Percentiles rank a stretch among this genome's conserved stretches.
Conservation (phyloP, 129 eudicot species). For the Pseudognaphalium luteoalbum region DNA sequence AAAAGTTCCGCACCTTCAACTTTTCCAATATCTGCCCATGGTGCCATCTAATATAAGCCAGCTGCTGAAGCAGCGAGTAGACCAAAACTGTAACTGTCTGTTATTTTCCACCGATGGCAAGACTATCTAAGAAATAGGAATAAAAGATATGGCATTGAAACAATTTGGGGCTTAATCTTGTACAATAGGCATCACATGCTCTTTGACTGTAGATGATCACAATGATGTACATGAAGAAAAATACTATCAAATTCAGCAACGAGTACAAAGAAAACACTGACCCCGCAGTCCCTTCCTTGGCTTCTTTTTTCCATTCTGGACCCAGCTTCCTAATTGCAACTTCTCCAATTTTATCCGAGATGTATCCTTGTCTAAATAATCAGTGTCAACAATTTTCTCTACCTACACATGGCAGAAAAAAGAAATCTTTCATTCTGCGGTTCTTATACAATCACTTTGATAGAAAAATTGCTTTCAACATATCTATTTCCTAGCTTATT, state of each 20-base stretch:
- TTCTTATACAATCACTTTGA: conserved; percentile 5
- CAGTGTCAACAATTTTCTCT: conserved; percentile 33
- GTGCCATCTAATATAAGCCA: neutral
- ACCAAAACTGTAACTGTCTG: neutral
- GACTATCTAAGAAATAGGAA: conserved; percentile 5
- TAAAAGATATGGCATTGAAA: conserved; percentile 4
- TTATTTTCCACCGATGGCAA: conserved; percentile 3
- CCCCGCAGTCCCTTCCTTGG: conserved; percentile 43
- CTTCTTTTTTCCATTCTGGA: conserved; percentile 32
- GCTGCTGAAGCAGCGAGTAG: neutral
- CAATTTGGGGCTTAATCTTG: neutral
- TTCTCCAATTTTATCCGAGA: conserved; percentile 28
- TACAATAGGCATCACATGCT: conserved; percentile 10
- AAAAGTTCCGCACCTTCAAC: neutral
- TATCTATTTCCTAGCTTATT: conserved; percentile 1
- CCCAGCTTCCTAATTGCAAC: conserved; percentile 32
- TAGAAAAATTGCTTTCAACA: neutral
- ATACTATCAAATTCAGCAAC: conserved; percentile 11
- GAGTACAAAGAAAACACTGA: conserved; percentile 25
- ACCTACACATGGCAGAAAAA: conserved; percentile 43
- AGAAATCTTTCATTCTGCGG: neutral
- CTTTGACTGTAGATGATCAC: neutral
- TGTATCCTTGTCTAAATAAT: conserved; percentile 16
- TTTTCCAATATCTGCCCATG: neutral
- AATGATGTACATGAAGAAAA: neutral